phyloP scores from a whole-genome alignment of 2,329 filamentous ascomycete species.

The Cercospora zeae-maydis region DNA sequence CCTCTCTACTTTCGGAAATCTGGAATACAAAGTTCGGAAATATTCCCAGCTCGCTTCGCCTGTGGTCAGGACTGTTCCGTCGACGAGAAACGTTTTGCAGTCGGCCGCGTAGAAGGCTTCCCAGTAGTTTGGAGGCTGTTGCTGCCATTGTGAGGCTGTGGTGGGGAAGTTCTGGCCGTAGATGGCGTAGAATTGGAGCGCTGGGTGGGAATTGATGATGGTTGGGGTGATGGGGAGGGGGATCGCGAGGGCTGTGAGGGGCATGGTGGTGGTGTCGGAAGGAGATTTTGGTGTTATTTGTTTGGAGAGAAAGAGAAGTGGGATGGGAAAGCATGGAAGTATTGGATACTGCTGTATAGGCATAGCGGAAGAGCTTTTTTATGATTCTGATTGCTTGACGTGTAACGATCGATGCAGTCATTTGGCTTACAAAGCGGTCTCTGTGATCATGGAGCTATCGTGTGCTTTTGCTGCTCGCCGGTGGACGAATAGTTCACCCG shows the following conservation, averaged over 20 bases:
- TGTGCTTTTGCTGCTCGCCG: background rate
- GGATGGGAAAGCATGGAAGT: too few relatives aligned
- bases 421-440: background rate
- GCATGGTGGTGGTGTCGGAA: too few relatives aligned
- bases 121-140: background rate
- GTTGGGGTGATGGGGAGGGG: slow-evolving; percentile 4
- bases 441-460: background rate
- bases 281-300: background rate
- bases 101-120: slow-evolving; percentile 13
- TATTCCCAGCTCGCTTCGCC: slow-evolving; percentile 10
- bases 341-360: background rate
- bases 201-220: slow-evolving; percentile 1
- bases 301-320: too few relatives aligned
- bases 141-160: slow-evolving; percentile 9
- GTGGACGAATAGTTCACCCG: background rate
- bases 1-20: slow-evolving; percentile 12
- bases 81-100: slow-evolving; percentile 8
- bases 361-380: background rate
- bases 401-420: background rate
- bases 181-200: slow-evolving; percentile 12
- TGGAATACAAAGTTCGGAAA: slow-evolving; percentile 10
- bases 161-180: slow-evolving; percentile 19
- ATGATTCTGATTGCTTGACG: background rate
- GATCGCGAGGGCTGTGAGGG: slow-evolving; percentile 1
- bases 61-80: background rate